A percentile compares a stretch with the other conserved stretches of the same genome.
phyloP scores from a whole-genome alignment of 1,284 basidiomycete genomes.

The Tylopilus orsonianus region DNA sequence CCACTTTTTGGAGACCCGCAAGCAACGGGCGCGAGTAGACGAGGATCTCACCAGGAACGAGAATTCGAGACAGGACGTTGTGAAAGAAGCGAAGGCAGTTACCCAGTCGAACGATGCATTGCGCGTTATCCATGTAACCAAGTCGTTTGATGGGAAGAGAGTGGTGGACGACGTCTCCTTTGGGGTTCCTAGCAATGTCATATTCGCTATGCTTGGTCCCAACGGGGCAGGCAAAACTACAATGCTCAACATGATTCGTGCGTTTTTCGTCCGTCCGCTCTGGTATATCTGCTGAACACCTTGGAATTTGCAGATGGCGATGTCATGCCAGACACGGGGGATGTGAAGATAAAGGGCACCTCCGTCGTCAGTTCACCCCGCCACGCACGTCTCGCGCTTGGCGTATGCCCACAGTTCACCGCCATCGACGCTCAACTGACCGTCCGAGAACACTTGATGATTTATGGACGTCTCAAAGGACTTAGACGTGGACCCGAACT shows the following conservation, averaged over 20 bases:
- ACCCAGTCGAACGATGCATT: conserved; percentile 54
- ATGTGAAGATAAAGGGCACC: conserved; percentile 61
- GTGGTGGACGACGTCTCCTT: conserved; percentile 77
- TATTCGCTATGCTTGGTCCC: conserved; percentile 75
- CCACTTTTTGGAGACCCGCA: conserved; percentile 21
- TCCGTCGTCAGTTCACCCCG: conserved; percentile 64
- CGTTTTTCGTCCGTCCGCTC: conserved; percentile 7
- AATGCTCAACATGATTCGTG: conserved; percentile 75
- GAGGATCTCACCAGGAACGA: conserved; percentile 14
- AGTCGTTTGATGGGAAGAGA: conserved; percentile 55
- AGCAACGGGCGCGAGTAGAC: conserved; percentile 9
- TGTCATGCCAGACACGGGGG: conserved; percentile 59
- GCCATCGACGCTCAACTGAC: conserved; percentile 78
- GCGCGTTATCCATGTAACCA: conserved; percentile 65
- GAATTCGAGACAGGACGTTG: conserved; percentile 45
- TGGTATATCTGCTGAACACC: neutral
- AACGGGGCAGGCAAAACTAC: conserved; percentile 85
- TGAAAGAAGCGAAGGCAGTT: conserved; percentile 52
- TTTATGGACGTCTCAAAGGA: conserved; percentile 72
- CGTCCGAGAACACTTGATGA: conserved; percentile 70
- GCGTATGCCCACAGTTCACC: conserved; percentile 82
- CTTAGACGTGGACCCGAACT: conserved; percentile 51
- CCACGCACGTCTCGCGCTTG: conserved; percentile 62
- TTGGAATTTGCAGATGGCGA: conserved; percentile 50
- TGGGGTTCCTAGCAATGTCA: conserved; percentile 60